phyloP scores from a whole-genome alignment of 352 stramenopile species.

The Globisporangium okanoganense region DNA sequence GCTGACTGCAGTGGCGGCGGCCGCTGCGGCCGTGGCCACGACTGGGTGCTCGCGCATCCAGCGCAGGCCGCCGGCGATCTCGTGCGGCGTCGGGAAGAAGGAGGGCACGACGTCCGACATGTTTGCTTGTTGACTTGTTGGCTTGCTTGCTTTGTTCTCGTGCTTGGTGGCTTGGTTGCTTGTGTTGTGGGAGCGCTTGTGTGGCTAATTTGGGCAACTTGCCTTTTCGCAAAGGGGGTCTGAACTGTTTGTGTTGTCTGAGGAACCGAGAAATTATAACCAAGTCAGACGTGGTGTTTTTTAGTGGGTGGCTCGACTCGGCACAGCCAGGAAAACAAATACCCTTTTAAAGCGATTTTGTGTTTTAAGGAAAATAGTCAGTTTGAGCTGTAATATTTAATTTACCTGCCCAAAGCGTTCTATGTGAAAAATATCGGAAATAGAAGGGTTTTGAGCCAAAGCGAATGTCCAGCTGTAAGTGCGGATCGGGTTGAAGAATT shows the following conservation, averaged over 20 bases:
- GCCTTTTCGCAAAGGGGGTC: conserved; percentile 1
- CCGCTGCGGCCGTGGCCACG: conserved; percentile 59
- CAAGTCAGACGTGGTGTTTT: neutral
- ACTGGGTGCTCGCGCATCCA: conserved; percentile 75
- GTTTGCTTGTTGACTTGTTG: neutral
- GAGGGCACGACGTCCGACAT: conserved; percentile 67
- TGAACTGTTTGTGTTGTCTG: neutral
- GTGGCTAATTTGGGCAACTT: conserved; percentile 9
- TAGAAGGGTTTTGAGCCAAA: neutral
- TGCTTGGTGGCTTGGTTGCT: neutral
- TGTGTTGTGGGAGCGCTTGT: neutral
- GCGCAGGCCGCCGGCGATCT: conserved; percentile 70
- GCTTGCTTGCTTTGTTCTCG: neutral
- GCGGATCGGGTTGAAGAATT: conserved; percentile 2
- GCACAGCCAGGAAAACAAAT: neutral
- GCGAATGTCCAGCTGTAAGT: neutral
- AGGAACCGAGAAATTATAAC: neutral
- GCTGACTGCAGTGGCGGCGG: conserved; percentile 63
- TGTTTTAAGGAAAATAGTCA: neutral
- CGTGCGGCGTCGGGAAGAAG: conserved; percentile 77
- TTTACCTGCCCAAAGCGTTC: neutral
- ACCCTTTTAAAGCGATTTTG: neutral
- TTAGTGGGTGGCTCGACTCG: neutral
- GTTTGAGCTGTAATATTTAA: too few relatives aligned
- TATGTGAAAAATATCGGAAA: neutral